Conservation (phyloP, 208 protist species). For the Phytomonas francai region DNA sequence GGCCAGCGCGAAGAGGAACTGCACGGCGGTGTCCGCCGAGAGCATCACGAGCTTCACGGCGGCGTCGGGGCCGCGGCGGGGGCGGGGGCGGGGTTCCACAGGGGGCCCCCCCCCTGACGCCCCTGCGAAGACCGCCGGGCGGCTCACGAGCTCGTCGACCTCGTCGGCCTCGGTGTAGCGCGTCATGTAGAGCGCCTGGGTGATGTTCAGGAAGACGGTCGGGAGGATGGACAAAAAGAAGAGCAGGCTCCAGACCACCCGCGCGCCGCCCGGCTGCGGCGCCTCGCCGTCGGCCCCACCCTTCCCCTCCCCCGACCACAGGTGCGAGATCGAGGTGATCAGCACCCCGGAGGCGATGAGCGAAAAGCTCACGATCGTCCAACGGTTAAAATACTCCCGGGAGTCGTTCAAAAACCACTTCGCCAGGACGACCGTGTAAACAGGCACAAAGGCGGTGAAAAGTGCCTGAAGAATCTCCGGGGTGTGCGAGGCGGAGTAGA, state of each 20-base stretch:
- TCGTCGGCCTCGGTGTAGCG: constrained; percentile 24
- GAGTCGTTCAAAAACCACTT: constrained; percentile 43
- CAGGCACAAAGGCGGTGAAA: constrained; percentile 34
- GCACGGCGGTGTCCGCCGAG: constrained; percentile 28
- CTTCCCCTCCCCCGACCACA: neutral
- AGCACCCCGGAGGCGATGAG: constrained; percentile 33
- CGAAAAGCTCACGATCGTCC: constrained; percentile 26
- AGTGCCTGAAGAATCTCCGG: constrained; percentile 55
- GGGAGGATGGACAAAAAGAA: constrained; percentile 68
- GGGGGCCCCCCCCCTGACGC: no score
- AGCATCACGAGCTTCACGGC: constrained; percentile 60
- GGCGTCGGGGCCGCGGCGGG: constrained; percentile 20
- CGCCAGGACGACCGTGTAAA: constrained; percentile 38
- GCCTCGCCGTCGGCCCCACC: neutral
- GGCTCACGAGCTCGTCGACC: neutral
- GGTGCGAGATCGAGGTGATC: constrained; percentile 16
- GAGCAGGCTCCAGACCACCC: constrained; percentile 43
- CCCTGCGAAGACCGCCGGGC: neutral
- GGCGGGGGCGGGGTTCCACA: neutral
- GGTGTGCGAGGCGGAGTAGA: constrained; percentile 54
- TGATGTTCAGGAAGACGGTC: constrained; percentile 62
- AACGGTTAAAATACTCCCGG: constrained; percentile 29
- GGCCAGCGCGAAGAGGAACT: constrained; percentile 22
- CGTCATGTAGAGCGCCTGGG: constrained; percentile 71
- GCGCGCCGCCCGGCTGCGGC: constrained; percentile 1